Evolutionary conservation across 768 basidiomycete species (phyloP).

Genomic region (Mycena filopes): DNA sequence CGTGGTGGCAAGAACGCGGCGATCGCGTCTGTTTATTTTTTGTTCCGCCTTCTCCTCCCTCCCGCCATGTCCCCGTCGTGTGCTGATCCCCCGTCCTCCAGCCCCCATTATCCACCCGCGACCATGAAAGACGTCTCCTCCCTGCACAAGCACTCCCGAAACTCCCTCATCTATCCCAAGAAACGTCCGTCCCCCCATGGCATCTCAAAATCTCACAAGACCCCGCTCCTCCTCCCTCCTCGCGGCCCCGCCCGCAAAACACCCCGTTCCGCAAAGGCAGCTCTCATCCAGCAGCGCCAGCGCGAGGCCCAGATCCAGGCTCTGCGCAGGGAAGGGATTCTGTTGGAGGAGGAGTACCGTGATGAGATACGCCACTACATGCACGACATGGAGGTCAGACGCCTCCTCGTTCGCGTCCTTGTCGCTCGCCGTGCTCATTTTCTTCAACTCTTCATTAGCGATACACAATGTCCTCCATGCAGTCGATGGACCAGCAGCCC

Average conservation of each 20-base stretch:
- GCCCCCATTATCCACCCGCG: conserved; percentile 40
- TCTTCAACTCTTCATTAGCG: conserved; percentile 55
- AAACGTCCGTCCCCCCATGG: conserved; percentile 88
- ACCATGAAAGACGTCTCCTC: conserved; percentile 85
- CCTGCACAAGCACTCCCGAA: conserved; percentile 69
- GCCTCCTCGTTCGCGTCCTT: conserved; percentile 14
- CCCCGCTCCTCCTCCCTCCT: conserved; percentile 59
- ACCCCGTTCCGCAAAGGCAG: conserved; percentile 72
- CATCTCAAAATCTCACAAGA: conserved; percentile 74
- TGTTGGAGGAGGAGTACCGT: conserved; percentile 94
- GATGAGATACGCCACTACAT: conserved; percentile 94
- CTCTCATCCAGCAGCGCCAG: conserved; percentile 71
- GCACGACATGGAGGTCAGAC: conserved; percentile 97
- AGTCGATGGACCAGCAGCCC: conserved; percentile 99
- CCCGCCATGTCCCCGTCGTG: conserved; percentile 58
- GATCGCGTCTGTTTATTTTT: conserved; percentile 28
- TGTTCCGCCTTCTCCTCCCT: conserved; percentile 38
- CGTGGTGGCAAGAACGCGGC: conserved; percentile 4
- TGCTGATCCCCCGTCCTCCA: conserved; percentile 40
- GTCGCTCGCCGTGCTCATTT: conserved; percentile 32
- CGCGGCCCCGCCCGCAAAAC: conserved; percentile 66
- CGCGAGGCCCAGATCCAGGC: conserved; percentile 76
- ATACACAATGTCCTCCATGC: conserved; percentile 88
- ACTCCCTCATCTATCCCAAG: conserved; percentile 79
- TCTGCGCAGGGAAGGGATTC: conserved; percentile 75